phyloP scores from a whole-genome alignment of 495 filamentous ascomycete genomes.

The Poronia punctata region DNA sequence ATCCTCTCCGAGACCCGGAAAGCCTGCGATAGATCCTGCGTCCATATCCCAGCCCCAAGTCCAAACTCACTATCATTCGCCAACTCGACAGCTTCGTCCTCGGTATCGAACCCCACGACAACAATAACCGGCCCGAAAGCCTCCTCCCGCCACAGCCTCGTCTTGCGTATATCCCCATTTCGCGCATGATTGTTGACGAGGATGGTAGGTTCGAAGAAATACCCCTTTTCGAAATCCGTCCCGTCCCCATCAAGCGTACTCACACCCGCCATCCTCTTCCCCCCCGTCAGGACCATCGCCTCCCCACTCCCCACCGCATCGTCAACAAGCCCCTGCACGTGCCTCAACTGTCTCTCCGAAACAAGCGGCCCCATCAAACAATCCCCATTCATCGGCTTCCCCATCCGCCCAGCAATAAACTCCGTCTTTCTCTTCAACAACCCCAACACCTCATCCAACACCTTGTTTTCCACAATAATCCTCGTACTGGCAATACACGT shows the following conservation, averaged over 20 bases:
- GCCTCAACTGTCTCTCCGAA: slow-evolving; percentile 31
- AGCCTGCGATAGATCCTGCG: slow-evolving; percentile 50
- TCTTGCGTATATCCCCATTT: slow-evolving; percentile 10
- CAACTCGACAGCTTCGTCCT: slow-evolving; percentile 38
- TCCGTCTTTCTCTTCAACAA: slow-evolving; percentile 30
- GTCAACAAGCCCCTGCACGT: slow-evolving; percentile 30
- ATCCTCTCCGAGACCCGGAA: slow-evolving; percentile 50
- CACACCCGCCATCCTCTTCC: slow-evolving; percentile 21
- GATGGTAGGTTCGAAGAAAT: slow-evolving; percentile 53
- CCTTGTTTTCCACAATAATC: slow-evolving; percentile 45
- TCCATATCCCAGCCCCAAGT: slow-evolving; percentile 52
- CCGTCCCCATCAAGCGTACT: slow-evolving; percentile 29
- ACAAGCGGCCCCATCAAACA: slow-evolving; percentile 40
- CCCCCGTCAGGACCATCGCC: slow-evolving; percentile 31
- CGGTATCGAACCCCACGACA: slow-evolving; percentile 38
- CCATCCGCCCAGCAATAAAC: slow-evolving; percentile 39
- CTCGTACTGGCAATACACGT: slow-evolving; percentile 56
- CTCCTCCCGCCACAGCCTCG: slow-evolving; percentile 37
- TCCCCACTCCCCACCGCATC: slow-evolving; percentile 23
- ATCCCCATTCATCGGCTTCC: slow-evolving; percentile 39
- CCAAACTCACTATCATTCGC: slow-evolving; percentile 48
- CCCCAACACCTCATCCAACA: slow-evolving; percentile 34
- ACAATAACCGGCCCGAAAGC: slow-evolving; percentile 48
- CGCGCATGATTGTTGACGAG: slow-evolving; percentile 26
- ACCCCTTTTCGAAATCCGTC: slow-evolving; percentile 40